Evolutionary conservation across 305 asterid genomes (phyloP), one percentile per base, ranked within the genome.

Genomic region (Solanum chacoense): DNA sequence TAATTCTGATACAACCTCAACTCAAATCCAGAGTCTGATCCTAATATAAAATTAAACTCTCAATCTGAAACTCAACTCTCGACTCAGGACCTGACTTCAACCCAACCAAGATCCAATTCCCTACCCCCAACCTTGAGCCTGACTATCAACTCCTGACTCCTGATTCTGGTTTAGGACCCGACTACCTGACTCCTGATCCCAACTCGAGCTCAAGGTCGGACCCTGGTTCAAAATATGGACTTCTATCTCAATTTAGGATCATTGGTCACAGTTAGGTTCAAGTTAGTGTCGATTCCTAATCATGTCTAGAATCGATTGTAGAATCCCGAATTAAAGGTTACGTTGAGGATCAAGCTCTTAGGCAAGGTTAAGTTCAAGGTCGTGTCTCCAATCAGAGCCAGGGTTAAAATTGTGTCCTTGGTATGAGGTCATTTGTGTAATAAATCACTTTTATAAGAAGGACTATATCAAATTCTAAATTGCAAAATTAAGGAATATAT

Each of bases 11-110:
- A 7, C 69, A 20, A 0, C 11, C 24, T 59, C 11, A 3, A 59
- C 1, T 8, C 5, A 59, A 20, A 7, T 0, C 10, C 24, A 55
- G 0, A 7, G 5, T 20, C 2, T 20, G 24, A 63, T 10, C 3
- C 3, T n/a, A 22, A 63, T 22, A 0, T 1, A 18, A 3, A 55
- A 55, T 16, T 50, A 50, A 50, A 50, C n/a, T 16, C 65, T 50
- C 65, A 50, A 16, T 55, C n/a, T 20, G n/a, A 55, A 65, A 22
- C 3, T 5, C 14, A 26, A 67, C 14, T 67, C 16, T 67, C 14
- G 4, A 24, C 6, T 0, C 3, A n/a, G 16, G 1, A 24, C 8
- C 1, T 11, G 1, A 67, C 16, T 67, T 11, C 4, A 0, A 24
- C 0, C 12, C 0, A 2, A 24, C 14, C 31, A 24, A 67, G 8